Evolutionary conservation across 2,329 filamentous ascomycete species (phyloP).

Genomic region (Colletotrichum tofieldiae): DNA sequence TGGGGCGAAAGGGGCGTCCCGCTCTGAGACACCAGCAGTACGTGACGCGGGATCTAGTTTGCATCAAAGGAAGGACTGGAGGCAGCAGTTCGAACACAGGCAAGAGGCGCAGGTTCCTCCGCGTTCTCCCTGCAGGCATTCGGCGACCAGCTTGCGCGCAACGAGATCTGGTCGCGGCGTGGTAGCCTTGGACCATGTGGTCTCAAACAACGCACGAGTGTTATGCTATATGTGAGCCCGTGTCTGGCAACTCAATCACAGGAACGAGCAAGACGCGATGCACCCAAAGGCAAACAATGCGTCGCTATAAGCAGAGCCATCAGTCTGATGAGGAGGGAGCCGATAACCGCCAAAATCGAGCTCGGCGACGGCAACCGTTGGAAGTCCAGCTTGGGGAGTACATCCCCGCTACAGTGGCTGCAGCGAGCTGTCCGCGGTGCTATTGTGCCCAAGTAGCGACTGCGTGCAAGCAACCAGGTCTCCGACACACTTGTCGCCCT

Average conservation of each 20-base stretch:
- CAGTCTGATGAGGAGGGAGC: neutral
- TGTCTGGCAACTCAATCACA: neutral
- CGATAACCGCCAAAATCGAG: neutral
- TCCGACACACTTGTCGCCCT: constrained; percentile 22
- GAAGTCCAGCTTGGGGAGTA: neutral
- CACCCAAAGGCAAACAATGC: neutral
- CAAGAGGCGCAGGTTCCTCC: neutral
- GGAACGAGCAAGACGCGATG: neutral
- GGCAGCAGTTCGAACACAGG: neutral
- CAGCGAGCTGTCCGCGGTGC: neutral
- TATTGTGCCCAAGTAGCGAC: neutral
- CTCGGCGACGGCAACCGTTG: neutral
- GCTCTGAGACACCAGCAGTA: constrained; percentile 31
- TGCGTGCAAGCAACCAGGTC: neutral
- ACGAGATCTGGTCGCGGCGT: neutral
- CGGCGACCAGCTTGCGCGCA: neutral
- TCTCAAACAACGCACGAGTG: neutral
- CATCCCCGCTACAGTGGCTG: neutral
- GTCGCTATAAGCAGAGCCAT: neutral
- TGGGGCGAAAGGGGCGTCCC: constrained; percentile 29
- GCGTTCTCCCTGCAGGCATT: neutral
- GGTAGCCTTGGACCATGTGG: neutral
- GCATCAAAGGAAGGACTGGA: neutral
- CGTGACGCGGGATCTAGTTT: constrained; percentile 10
- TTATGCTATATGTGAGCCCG: neutral